Evolutionary conservation across 441 rosid genomes (phyloP), one percentile per base, ranked within the genome.

Genomic region (Populus hybrid): DNA sequence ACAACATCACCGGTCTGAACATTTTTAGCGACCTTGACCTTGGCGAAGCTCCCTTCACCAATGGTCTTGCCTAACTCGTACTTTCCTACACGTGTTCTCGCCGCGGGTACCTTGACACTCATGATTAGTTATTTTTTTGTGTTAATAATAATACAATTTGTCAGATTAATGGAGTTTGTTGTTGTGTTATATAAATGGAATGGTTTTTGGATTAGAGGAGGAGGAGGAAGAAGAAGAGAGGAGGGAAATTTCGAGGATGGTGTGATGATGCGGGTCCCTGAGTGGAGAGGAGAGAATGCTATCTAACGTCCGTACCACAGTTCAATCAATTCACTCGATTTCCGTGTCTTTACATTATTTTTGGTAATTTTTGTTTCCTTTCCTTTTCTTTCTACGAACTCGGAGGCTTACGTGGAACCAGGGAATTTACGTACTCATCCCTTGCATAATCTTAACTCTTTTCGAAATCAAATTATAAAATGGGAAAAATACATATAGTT

Each of bases 1-100:
- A 91, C 89, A 64, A 1, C 26, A 23, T 88, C 90, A 10, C 97
- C 94, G 74, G 90, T 89, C 65, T 90, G 82, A 26, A 83, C 79
- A 81, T 95, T 87, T 78, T 81, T 89, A 0, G 98, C 97, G 82
- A 88, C 88, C 88, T 92, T 95, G 31, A 95, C 99, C 85, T 92
- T 95, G 3, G 97, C 98, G 45, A 95, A 95, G 85, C 85, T 90
- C 50, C 99, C 99, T 79, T 95, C 97, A 1, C 99, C 98, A 21
- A 95, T 74, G 20, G 99, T 95, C 82, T 78, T 79, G 18, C 98
- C 99, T 63, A 95, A 72, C 84, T 95, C 98, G 77, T 93, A 95
- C 75, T 89, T 93, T 14, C 98, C 99, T 0, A 92, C 95, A 45
- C 95, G 90, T 3, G 94, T 93, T 82, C 97, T 86, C 72, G 83